phyloP scores from a whole-genome alignment of 805 yeast species.

The Crinitomyces ghanaensis region DNA sequence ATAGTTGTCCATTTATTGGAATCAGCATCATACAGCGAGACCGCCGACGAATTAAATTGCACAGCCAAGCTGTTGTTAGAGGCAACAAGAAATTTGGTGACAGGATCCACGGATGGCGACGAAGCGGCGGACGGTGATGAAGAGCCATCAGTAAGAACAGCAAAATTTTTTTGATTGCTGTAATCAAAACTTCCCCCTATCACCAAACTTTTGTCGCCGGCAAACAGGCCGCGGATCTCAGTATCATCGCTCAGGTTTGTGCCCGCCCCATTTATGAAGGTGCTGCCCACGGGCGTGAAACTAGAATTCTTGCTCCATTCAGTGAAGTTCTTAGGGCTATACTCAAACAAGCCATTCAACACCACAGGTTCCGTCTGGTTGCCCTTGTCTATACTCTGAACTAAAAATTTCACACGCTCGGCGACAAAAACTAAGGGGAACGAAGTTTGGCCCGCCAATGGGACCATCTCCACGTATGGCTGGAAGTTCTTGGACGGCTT shows the following conservation, averaged over 20 bases:
- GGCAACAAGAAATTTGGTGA: no score
- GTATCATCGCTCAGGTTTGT: slow-evolving; percentile 30
- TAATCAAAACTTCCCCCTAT: slow-evolving; percentile 41
- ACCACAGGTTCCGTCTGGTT: slow-evolving; percentile 7
- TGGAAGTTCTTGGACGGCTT: slow-evolving; percentile 30
- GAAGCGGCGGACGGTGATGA: no score
- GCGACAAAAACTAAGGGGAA: slow-evolving; percentile 52
- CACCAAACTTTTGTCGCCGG: slow-evolving; percentile 28
- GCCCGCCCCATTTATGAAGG: slow-evolving; percentile 33
- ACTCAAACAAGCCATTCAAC: slow-evolving; percentile 77
- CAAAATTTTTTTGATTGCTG: no score
- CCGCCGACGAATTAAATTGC: no score
- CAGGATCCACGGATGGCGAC: no score
- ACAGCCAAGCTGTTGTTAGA: no score
- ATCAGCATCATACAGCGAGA: no score
- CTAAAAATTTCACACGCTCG: slow-evolving; percentile 43
- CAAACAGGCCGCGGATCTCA: no score
- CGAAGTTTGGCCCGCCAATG: slow-evolving; percentile 19
- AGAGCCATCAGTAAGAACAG: slow-evolving; percentile 11
- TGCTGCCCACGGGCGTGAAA: slow-evolving; percentile 33
- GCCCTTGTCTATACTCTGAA: slow-evolving; percentile 20
- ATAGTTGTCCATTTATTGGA: no score
- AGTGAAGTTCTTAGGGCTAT: slow-evolving; percentile 57
- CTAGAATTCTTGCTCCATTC: slow-evolving; percentile 21
- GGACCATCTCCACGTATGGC: slow-evolving; percentile 36